A percentile compares a stretch with the other conserved stretches of the same genome.
These are phyloP conservation scores for Nicotiana attenuata DNA, from an alignment of 257 asterid genomes.

Conservation along the genomic window DNA sequence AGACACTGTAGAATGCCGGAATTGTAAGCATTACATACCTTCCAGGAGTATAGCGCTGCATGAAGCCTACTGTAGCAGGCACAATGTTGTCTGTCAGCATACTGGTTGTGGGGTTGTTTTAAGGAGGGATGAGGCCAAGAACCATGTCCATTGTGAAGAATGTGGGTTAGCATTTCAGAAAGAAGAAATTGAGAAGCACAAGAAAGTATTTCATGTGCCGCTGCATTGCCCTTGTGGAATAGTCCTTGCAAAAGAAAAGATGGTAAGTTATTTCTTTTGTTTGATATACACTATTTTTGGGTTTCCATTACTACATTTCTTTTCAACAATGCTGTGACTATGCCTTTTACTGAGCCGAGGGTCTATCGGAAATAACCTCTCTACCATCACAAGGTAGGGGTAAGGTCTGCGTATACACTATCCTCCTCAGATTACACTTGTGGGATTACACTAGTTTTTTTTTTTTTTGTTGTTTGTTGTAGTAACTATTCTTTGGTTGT, in stretches of 20 bases:
- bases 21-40: conserved; percentile 75
- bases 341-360: too few relatives aligned
- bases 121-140: conserved; percentile 65
- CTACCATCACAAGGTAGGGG: too few relatives aligned
- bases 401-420: too few relatives aligned
- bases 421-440: not conserved
- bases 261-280: conserved; percentile 43
- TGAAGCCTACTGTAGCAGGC: conserved; percentile 86
- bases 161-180: conserved; percentile 79
- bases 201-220: conserved; percentile 92
- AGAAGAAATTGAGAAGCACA: conserved; percentile 83
- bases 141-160: conserved; percentile 80
- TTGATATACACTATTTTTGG: not conserved
- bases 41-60: conserved; percentile 71
- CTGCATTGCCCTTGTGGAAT: conserved; percentile 86
- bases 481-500: not conserved
- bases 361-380: too few relatives aligned
- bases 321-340: too few relatives aligned
- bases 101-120: conserved; percentile 81
- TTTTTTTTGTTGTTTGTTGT: too few relatives aligned
- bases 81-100: conserved; percentile 70
- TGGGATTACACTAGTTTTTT: not conserved
- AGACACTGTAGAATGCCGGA: conserved; percentile 67
- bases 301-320: too few relatives aligned
- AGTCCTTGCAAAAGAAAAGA: conserved; percentile 79